phyloP scores from a whole-genome alignment of 2,329 filamentous ascomycete species.

The Conoideocrella luteorostrata region DNA sequence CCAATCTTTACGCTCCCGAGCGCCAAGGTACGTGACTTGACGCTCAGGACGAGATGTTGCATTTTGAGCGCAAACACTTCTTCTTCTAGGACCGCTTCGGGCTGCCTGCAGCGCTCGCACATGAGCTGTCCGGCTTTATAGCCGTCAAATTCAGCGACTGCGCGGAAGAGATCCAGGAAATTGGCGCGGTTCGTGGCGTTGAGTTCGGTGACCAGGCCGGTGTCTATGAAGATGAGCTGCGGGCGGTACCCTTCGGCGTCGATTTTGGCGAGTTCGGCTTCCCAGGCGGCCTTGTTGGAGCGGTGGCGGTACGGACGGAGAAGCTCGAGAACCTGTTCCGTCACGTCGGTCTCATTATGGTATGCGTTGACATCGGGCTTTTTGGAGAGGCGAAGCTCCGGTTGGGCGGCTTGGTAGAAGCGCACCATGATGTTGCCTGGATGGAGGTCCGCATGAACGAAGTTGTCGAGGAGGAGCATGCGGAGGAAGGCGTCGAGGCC shows the following conservation, averaged over 20 bases:
- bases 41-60: slow-evolving; percentile 88
- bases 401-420: slow-evolving; percentile 78
- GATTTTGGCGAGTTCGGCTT: slow-evolving; percentile 64
- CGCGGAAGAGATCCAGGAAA: slow-evolving; percentile 92
- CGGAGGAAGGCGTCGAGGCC: slow-evolving; percentile 92
- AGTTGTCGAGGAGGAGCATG: slow-evolving; percentile 96
- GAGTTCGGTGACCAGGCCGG: slow-evolving; percentile 88
- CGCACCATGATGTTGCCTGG: slow-evolving; percentile 99
- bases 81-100: slow-evolving; percentile 78
- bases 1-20: slow-evolving; percentile 94
- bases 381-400: slow-evolving; percentile 47
- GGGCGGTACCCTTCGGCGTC: slow-evolving; percentile 85
- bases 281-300: slow-evolving; percentile 65
- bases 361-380: slow-evolving; percentile 23
- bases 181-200: slow-evolving; percentile 81
- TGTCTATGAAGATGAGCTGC: slow-evolving; percentile 96
- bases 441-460: slow-evolving; percentile 92
- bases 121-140: slow-evolving; percentile 93
- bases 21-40: slow-evolving; percentile 86
- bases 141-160: slow-evolving; percentile 92
- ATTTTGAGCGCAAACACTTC: slow-evolving; percentile 93
- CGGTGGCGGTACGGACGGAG: slow-evolving; percentile 63
- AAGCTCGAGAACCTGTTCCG: slow-evolving; percentile 76
- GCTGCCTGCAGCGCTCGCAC: slow-evolving; percentile 91
- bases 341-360: slow-evolving; percentile 63